Base-by-base conservation (phyloP, 495 filamentous ascomycete species). In the Annulohypoxylon nitens region DNA sequence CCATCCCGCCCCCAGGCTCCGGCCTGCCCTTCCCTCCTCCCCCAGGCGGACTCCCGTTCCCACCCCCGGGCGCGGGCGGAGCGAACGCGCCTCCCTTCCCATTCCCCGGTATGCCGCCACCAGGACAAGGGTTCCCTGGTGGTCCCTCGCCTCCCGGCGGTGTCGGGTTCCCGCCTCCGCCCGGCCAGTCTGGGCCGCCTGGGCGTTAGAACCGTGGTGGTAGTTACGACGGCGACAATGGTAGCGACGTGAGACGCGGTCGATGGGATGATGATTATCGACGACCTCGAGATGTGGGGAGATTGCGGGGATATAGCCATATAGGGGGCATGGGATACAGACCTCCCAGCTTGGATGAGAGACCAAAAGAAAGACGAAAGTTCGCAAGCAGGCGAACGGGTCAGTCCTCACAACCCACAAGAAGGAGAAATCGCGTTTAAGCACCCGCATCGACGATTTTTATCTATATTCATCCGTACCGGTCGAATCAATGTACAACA, bases 11-110 rank as follows among this genome's bases (percentile, higher is more conserved):
- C 5, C 81, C 80, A 14, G 82, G 79, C 57, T 37, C 71, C 6
- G 82, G 70, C 70, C 81, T 77, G 41, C 83, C 75, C 5, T 83
- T 82, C 67, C 81, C 81, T 67, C 81, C 81, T 69, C 83, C 81
- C 30, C 82, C 81, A 6, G 80, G 79, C 18, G 86, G 85, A 4
- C 81, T 90, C 80, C 88, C 90, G 4, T 90, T 92, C 75, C 88
- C 88, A n/a, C 89, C 89, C 3, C 90, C 88, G 3, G 88, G 85
- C 14, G 86, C 83, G 9, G 70, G 9, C 23, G 78, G 72, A 9
- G 65, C 59, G 16, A 55, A 26, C 39, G 62, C 71, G 45, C 54
- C 71, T 30, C 76, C 76, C 47, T 79, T 72, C 73, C 78, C 69
- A 20, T 80, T 75, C 78, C 79, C 75, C 55, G 76, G 64, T 18